Evolutionary conservation across 345 rosid species (phyloP), one percentile per base, ranked within the genome.

Genomic region (Noccaea caerulescens): DNA sequence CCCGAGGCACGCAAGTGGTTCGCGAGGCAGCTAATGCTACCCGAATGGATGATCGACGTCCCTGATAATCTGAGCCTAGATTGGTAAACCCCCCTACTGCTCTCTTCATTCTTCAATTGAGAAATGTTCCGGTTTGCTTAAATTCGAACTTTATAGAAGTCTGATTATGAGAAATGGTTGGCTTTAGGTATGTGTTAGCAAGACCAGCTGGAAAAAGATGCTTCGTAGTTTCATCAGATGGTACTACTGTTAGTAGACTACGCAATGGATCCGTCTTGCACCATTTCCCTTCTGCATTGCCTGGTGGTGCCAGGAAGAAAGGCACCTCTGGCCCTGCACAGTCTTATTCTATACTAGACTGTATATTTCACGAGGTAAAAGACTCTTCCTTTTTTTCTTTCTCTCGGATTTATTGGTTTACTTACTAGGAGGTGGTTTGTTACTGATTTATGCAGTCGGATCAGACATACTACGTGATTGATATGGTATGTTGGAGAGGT

Each of bases 21-120:
- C 73, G 94, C 98, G 0, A 80, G 76, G n/a, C 96, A 88, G 87
- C 77, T 93, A 30, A 89, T 91, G 97, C 86, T 88, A 14, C 98
- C 89, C 2, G 98, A 91, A 66, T 93, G 98, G 97, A 93, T 91
- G 90, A 91, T 93, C 79, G 97, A 91, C 76, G 86, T 91, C 34
- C 98, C 98, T 41, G 91, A 86, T 77, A 76, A 82, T 57, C 68
- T 91, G 57, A 71, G 79, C 72, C 82, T 69, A 43, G 96, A 93
- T 65, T 93, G 98, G 98, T 92, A 34, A 47, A 33, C 25, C 13
- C 25, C 13, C 2, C 9, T 10, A 62, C 45, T 53, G 37, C 47
- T 16, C 38, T 36, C 7, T 43, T 50, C 18, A 63, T 14, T 16
- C 43, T 37, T 3, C 2, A 27, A 27, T 27, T 64, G 68, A 7